Percentiles rank a stretch among this genome's conserved stretches.
These are phyloP conservation scores for Paraphaeosphaeria minitans DNA, from an alignment of 2,329 filamentous ascomycete species.

Conservation along the genomic window DNA sequence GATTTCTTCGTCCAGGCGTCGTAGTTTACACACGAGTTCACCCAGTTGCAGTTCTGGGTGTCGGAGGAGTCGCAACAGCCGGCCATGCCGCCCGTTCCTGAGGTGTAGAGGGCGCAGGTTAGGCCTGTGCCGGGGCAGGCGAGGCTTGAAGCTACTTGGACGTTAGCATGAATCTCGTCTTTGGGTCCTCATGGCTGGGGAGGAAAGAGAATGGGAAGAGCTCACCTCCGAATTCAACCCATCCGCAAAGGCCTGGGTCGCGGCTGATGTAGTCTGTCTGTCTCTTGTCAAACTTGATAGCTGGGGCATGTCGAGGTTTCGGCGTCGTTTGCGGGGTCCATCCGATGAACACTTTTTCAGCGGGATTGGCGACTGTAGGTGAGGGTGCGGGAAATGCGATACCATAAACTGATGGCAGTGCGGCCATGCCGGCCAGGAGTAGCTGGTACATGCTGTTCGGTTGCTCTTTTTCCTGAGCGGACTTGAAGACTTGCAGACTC, in stretches of 20 bases:
- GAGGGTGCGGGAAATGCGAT: slow-evolving; percentile 29
- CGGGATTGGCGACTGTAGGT: slow-evolving; percentile 19
- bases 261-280: background rate
- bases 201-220: too few relatives aligned
- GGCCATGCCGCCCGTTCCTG: slow-evolving; percentile 27
- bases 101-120: slow-evolving; percentile 36
- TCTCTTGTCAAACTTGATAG: slow-evolving; percentile 20
- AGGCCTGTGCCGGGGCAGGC: slow-evolving; percentile 19
- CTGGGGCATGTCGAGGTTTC: slow-evolving; percentile 18
- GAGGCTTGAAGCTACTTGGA: slow-evolving; percentile 17
- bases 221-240: slow-evolving; percentile 26
- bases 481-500: background rate
- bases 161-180: too few relatives aligned
- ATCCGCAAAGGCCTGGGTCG: slow-evolving; percentile 31
- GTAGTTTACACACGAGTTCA: slow-evolving; percentile 34
- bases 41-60: slow-evolving; percentile 31
- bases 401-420: slow-evolving; percentile 21
- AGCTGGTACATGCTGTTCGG: background rate
- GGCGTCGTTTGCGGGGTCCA: slow-evolving; percentile 28
- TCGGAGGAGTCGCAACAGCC: slow-evolving; percentile 33
- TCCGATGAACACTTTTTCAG: slow-evolving; percentile 17
- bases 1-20: slow-evolving; percentile 16
- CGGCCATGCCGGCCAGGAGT: slow-evolving; percentile 20
- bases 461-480: background rate
- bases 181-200: too few relatives aligned